phyloP scores from a whole-genome alignment of 1,284 basidiomycete genomes.

The Tausonia pullulans region DNA sequence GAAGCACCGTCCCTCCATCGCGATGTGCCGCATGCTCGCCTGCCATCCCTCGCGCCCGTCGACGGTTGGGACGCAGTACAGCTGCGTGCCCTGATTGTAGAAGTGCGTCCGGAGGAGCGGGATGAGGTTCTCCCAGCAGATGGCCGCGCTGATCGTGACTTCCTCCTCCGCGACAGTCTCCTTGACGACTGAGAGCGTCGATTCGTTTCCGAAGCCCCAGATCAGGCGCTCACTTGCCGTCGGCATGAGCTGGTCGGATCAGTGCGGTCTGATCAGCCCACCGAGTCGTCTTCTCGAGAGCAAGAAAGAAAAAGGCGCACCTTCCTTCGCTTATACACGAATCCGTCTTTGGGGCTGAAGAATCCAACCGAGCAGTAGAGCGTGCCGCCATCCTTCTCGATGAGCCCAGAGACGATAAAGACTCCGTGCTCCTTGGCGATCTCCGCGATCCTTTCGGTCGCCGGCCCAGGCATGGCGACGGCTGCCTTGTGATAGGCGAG shows the following conservation, averaged over 20 bases:
- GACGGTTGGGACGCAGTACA: slow-evolving; percentile 58
- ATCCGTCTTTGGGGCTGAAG: slow-evolving; percentile 47
- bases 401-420: slow-evolving; percentile 54
- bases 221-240: slow-evolving; percentile 57
- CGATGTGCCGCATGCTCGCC: slow-evolving; percentile 58
- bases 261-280: not conserved
- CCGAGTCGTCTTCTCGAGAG: not conserved
- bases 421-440: slow-evolving; percentile 44
- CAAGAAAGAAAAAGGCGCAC: slow-evolving; percentile 1
- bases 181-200: slow-evolving; percentile 30
- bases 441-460: slow-evolving; percentile 42
- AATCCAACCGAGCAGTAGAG: slow-evolving; percentile 57
- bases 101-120: slow-evolving; percentile 41
- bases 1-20: slow-evolving; percentile 63
- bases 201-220: slow-evolving; percentile 47
- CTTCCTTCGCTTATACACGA: slow-evolving; percentile 43
- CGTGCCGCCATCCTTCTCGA: slow-evolving; percentile 54
- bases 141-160: slow-evolving; percentile 46
- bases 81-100: slow-evolving; percentile 29
- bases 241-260: slow-evolving; percentile 47
- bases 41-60: slow-evolving; percentile 55
- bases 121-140: slow-evolving; percentile 73
- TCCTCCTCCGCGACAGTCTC: slow-evolving; percentile 12
- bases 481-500: slow-evolving; percentile 47
- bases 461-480: slow-evolving; percentile 44